Conservation (phyloP, 768 basidiomycete species). For the Agrocybe praecox region DNA sequence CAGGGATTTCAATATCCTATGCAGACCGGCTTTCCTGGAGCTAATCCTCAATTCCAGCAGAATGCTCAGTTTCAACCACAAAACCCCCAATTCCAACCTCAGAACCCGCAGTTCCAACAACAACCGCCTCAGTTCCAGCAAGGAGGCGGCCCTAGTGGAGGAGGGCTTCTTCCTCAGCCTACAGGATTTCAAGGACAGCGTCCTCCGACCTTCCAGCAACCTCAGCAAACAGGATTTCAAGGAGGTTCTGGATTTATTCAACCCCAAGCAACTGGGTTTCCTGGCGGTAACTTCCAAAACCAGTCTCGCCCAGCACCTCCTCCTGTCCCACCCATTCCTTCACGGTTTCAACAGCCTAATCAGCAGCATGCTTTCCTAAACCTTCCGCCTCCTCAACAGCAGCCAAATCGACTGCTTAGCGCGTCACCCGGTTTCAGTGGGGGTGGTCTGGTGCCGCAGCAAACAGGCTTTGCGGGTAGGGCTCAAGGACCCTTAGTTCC, state of each 20-base stretch:
- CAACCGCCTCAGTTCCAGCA: slow-evolving; percentile 39
- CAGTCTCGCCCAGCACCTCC: slow-evolving; percentile 49
- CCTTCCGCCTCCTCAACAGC: slow-evolving; percentile 40
- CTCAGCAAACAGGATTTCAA: slow-evolving; percentile 61
- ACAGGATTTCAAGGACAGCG: slow-evolving; percentile 56
- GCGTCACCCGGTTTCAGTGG: slow-evolving; percentile 54
- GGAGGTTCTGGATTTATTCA: slow-evolving; percentile 46
- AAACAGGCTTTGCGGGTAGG: slow-evolving; percentile 58
- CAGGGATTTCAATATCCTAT: slow-evolving; percentile 73
- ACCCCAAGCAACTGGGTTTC: slow-evolving; percentile 56
- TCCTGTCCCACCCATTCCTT: slow-evolving; percentile 66
- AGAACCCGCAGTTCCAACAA: slow-evolving; percentile 42
- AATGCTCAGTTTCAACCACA: slow-evolving; percentile 48
- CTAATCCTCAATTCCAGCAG: slow-evolving; percentile 44
- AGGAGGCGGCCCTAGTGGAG: slow-evolving; percentile 34
- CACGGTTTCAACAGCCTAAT: slow-evolving; percentile 59
- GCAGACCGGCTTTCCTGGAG: slow-evolving; percentile 64
- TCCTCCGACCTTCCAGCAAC: slow-evolving; percentile 50
- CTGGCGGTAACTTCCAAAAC: slow-evolving; percentile 40
- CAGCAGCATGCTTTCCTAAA: slow-evolving; percentile 42
- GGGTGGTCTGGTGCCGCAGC: slow-evolving; percentile 49
- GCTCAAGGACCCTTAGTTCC: slow-evolving; percentile 55
- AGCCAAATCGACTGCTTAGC: slow-evolving; percentile 53
- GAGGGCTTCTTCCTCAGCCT: slow-evolving; percentile 59
- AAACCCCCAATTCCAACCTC: slow-evolving; percentile 45